Evolutionary conservation across 1,139 yeast genomes (phyloP).

Genomic region (Diutina pseudorugosa): DNA sequence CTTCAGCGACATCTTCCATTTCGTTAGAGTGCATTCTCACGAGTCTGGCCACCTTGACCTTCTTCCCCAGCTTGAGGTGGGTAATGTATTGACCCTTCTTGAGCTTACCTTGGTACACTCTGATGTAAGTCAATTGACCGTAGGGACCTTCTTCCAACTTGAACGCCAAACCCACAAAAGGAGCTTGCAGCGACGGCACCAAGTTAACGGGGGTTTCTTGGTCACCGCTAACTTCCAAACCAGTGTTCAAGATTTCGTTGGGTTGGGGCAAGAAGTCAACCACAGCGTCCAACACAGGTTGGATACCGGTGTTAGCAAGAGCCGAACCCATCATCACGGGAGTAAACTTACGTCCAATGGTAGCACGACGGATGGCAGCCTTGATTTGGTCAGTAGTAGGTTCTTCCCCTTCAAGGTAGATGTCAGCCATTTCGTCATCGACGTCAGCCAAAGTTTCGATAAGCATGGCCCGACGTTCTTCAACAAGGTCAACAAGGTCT

Average conservation of each 20-base stretch:
- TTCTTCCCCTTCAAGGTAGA: slow-evolving; percentile 79
- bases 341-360: slow-evolving; percentile 92
- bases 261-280: slow-evolving; percentile 95
- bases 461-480: slow-evolving; percentile 46
- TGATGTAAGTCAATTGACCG: slow-evolving; percentile 92
- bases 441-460: slow-evolving; percentile 95
- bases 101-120: slow-evolving; percentile 93
- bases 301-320: slow-evolving; percentile 88
- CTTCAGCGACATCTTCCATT: slow-evolving; percentile 94
- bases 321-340: slow-evolving; percentile 99
- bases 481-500: slow-evolving; percentile 17
- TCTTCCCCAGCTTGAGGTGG: slow-evolving; percentile 87
- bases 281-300: slow-evolving; percentile 90
- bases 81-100: slow-evolving; percentile 84
- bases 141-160: slow-evolving; percentile 96
- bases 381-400: slow-evolving; percentile 78
- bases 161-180: slow-evolving; percentile 94
- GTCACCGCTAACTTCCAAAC: slow-evolving; percentile 56
- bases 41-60: slow-evolving; percentile 85
- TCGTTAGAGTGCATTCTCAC: slow-evolving; percentile 99
- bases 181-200: slow-evolving; percentile 60
- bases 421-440: slow-evolving; percentile 92
- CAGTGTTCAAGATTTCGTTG: slow-evolving; percentile 81
- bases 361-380: slow-evolving; percentile 84
- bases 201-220: slow-evolving; percentile 66